Conservation (phyloP, 129 eudicot species). For the Helianthus tuberosus region DNA sequence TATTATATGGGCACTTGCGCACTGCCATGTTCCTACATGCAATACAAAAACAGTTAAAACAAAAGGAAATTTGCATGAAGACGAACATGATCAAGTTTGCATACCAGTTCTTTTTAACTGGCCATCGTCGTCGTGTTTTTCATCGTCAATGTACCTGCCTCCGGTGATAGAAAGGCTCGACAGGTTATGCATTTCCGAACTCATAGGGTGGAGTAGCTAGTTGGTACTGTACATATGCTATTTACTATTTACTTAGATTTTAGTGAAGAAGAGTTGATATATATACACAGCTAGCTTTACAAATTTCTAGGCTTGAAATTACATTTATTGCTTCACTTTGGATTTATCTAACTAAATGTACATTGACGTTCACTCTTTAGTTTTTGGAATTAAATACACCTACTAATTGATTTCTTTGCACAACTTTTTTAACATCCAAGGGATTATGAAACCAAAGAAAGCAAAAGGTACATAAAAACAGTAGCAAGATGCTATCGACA, state of each 20-base stretch:
- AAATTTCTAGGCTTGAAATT: neutral
- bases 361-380: neutral
- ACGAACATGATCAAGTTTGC: neutral
- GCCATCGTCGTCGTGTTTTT: slow-evolving; percentile 32
- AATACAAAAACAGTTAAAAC: neutral
- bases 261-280: neutral
- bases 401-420: neutral
- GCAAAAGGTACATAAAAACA: too few relatives aligned
- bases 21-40: slow-evolving; percentile 48
- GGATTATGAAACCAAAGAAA: too few relatives aligned
- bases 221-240: too few relatives aligned
- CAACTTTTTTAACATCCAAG: neutral
- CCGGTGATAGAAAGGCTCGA: slow-evolving; percentile 11
- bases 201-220: too few relatives aligned
- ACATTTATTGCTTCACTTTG: slow-evolving; percentile 13
- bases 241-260: neutral
- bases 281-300: neutral
- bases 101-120: slow-evolving; percentile 23
- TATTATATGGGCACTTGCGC: slow-evolving; percentile 70
- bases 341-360: slow-evolving; percentile 1
- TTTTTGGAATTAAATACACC: neutral
- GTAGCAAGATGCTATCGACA: too few relatives aligned
- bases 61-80: neutral
- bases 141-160: slow-evolving; percentile 20
- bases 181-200: slow-evolving; percentile 16